Base-by-base conservation (phyloP, 2,329 filamentous ascomycete species). In the Colletotrichum melonis region DNA sequence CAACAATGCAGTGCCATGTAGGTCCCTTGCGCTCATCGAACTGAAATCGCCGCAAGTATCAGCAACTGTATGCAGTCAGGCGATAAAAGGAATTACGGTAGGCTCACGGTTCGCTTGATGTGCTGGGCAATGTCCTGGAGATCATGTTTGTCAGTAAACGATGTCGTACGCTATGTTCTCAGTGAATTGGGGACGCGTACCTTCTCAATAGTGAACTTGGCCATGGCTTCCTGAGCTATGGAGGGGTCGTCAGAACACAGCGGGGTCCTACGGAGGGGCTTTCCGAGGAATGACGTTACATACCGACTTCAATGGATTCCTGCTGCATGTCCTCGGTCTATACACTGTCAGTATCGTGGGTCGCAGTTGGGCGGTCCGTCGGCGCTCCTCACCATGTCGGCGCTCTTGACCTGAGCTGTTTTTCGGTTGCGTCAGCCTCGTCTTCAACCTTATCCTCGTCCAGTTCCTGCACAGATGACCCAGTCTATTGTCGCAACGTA, bases 1-100 rank as follows among this genome's bases (percentile, higher is more conserved):
- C 97, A 42, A 99, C 97, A 78, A 99, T 98, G 86, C 97, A 99
- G 86, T 99, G 97, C 97, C 96, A 99, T 82, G 97, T 99, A 75
- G 96, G 95, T 46, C 97, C 97, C 87, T 98, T 98, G 82, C 95
- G 93, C 80, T 94, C 94, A 83, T 99, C 97, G 80, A 99, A 98
- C 96, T 98, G 79, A 56, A 22, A 22, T 22, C n/a, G 35, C 19
- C 22, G 26, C 11, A 30, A 9, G 54, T 42, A 62, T 75, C 16
- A 75, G 72, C 38, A n/a, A 22, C 11, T 32, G 26, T 22, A 16
- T 9, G 14, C 11, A 9, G 30, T 28, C 28, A n/a, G 4, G 38
- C 49, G 52, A 54, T 12, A 30, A 60, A 63, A 66, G 57, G 38
- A 24, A 64, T 72, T 66, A 52, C 68, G 26, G 42, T 49, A 66